Percentiles rank a stretch among this genome's conserved stretches.
Conservation (phyloP, 192 early-diverging fungal genomes). For the Phlyctochytrium bullatum region DNA sequence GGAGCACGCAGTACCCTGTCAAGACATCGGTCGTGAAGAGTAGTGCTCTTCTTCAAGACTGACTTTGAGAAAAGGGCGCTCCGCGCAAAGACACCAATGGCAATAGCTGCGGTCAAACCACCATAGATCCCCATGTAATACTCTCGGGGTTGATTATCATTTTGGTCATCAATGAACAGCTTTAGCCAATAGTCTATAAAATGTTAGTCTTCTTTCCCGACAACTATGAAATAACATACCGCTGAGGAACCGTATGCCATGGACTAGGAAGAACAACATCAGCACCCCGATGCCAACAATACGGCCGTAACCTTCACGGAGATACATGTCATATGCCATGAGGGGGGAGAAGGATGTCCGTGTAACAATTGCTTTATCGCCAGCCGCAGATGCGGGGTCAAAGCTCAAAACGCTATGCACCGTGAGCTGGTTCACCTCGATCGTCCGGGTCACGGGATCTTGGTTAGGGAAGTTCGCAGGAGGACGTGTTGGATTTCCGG, state of each 20-base stretch:
- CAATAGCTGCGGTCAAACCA: slow-evolving; percentile 46
- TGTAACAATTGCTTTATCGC: slow-evolving; percentile 23
- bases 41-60: slow-evolving; percentile 48
- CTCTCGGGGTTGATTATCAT: slow-evolving; percentile 32
- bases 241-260: slow-evolving; percentile 50
- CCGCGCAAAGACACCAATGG: slow-evolving; percentile 51
- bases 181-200: slow-evolving; percentile 36
- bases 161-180: neutral
- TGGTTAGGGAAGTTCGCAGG: slow-evolving; percentile 55
- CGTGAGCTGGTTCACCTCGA: slow-evolving; percentile 71
- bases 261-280: slow-evolving; percentile 56
- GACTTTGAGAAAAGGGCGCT: slow-evolving; percentile 52
- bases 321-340: slow-evolving; percentile 34
- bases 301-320: slow-evolving; percentile 39
- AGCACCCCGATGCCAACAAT: slow-evolving; percentile 33
- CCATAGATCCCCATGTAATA: slow-evolving; percentile 59
- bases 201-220: slow-evolving; percentile 6
- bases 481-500: slow-evolving; percentile 34
- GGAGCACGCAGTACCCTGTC: slow-evolving; percentile 44
- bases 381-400: slow-evolving; percentile 34
- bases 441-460: slow-evolving; percentile 56
- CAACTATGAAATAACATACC: slow-evolving; percentile 13
- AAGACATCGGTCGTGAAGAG: slow-evolving; percentile 50
- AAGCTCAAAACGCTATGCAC: slow-evolving; percentile 61
- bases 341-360: slow-evolving; percentile 13